phyloP scores from a whole-genome alignment of 345 rosid species.

The Punica granatum region DNA sequence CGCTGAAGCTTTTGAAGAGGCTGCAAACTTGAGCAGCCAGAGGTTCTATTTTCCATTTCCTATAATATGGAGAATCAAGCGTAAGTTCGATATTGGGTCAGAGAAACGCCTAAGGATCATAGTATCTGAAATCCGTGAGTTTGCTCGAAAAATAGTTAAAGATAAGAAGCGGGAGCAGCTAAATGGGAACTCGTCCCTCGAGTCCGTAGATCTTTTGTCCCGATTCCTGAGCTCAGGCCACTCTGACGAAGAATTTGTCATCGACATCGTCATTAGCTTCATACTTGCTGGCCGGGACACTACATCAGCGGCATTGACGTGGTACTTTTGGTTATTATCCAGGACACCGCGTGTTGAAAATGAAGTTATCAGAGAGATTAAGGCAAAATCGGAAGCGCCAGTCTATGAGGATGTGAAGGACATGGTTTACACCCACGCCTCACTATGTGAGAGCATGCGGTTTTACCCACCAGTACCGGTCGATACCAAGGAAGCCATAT shows the following conservation, averaged over 20 bases:
- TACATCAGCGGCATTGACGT: constrained; percentile 54
- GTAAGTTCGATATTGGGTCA: constrained; percentile 6
- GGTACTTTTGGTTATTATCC: constrained; percentile 60
- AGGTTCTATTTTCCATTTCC: constrained; percentile 3
- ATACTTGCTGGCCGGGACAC: constrained; percentile 63
- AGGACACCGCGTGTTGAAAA: constrained; percentile 27
- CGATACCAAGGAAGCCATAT: background rate
- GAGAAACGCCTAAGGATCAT: constrained; percentile 10
- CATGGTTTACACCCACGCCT: background rate
- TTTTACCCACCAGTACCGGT: background rate
- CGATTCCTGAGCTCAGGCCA: constrained; percentile 44
- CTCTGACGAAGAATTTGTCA: constrained; percentile 29
- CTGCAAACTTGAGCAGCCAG: background rate
- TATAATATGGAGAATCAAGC: constrained; percentile 18
- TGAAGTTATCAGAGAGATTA: constrained; percentile 34
- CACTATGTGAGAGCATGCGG: constrained; percentile 2
- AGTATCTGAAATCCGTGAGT: constrained; percentile 27
- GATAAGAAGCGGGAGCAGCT: constrained; percentile 30
- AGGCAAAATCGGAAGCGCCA: constrained; percentile 11
- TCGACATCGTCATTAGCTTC: constrained; percentile 49
- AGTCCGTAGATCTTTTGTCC: constrained; percentile 41
- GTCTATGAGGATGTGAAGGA: constrained; percentile 2
- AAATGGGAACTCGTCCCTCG: constrained; percentile 15
- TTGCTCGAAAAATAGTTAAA: constrained; percentile 31
- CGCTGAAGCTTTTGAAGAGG: constrained; percentile 12